Base-by-base conservation (phyloP, 2,329 filamentous ascomycete species). In the Cordyceps cateniannulata region DNA sequence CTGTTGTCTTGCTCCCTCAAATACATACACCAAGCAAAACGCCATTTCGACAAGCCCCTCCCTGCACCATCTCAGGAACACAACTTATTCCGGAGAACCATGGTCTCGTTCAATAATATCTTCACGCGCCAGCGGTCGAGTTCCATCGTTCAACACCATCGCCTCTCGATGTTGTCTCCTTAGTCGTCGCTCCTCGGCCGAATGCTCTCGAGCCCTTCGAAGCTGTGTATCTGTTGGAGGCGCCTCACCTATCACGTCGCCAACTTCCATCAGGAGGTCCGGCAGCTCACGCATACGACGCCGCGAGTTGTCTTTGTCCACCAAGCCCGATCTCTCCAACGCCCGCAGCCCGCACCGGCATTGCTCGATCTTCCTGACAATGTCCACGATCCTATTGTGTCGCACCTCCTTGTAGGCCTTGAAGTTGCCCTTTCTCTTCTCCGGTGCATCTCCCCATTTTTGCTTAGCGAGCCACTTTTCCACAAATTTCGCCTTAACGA, bases 71-170 rank as follows among this genome's bases (percentile, higher is more conserved):
- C 47, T 32, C n/a, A 4, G 7, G 3, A 14, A 18, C 29, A 12
- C 40, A 14, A 3, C 42, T 48, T 50, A 72, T 24, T 66, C 72
- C 60, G 75, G 69, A 45, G 76, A 77, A 51, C 76, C 75, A 50
- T 80, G 76, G 42, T 80, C 81, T 63, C 84, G 77, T 71, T 95
- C 87, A 58, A 93, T 90, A 40, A 96, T 96, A 70, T 96, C 90
- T 49, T 85, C 85, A 64, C 85, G 83, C 4, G 83, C 85, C 49
- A 96, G 72, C 1, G 90, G 88, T 35, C 87, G 81, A 24, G 85
- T 90, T n/a, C 90, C 90, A 68, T 96, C 91, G 68, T 92, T 93
- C 61, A 96, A 78, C 22, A 97, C 92, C 84, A 97, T 93, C 5
- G 91, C 92, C 76, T 96, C 91, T 65, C 92, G 82, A 69, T 93